Base-by-base conservation (phyloP, 495 filamentous ascomycete species). In the Ascobolus immersus region DNA sequence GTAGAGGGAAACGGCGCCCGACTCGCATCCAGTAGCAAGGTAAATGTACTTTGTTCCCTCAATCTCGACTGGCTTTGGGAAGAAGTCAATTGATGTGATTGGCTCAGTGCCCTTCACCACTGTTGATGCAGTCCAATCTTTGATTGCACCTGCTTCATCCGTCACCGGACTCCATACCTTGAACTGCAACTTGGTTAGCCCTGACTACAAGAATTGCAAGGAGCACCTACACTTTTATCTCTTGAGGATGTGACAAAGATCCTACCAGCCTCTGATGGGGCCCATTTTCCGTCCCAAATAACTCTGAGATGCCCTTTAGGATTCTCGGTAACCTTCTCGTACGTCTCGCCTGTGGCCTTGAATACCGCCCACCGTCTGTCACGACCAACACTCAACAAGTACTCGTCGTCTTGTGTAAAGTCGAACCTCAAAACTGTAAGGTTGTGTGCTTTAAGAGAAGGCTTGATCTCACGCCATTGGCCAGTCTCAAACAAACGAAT, bases 351-450 rank as follows among this genome's bases (percentile, higher is more conserved):
- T 23, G 44, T 46, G 27, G 65, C 56, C 38, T 66, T 49, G 43
- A 78, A 94, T 5, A 94, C 58, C 1, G 65, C 69, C 84, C 84
- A 94, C 48, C 81, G 76, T 23, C 86, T 57, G 47, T 99, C 86
- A 37, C 89, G 62, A 3, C 84, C 84, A 9, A 92, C 82, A 43
- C 81, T 92, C 4, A 94, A 58, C 12, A 99, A 53, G 27, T 64
- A 69, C 10, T 49, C 40, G 43, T 84, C 81, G 42, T 84, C 70
- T 2, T 54, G 47, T 2, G 75, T 77, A 50, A 94, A 99, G 15
- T 65, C 55, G 21, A 99, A 53, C 17, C 69, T 58, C 1, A 77
- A 77, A 23, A 86, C 74, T 2, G 86, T 99, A 33, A 93, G 59
- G 1, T 70, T 64, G 54, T 99, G 86, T 3, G 73, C 73, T 14